Conservation (phyloP, 2,329 filamentous ascomycete genomes). For the Pseudovirgaria hyperparasitica region DNA sequence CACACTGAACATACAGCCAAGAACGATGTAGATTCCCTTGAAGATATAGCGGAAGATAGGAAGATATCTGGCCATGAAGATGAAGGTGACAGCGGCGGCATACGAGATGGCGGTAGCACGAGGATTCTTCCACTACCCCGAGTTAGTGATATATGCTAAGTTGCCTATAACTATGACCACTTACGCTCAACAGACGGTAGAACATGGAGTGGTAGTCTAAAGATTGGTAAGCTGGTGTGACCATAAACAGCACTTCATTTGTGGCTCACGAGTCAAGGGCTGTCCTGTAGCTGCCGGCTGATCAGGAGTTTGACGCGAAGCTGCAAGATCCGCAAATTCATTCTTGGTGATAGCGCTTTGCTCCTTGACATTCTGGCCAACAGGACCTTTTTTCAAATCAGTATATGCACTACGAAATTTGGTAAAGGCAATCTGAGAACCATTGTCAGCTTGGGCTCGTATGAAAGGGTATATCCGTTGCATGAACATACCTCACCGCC, state of each 20-base stretch:
- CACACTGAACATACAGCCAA: constrained; percentile 37
- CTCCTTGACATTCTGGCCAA: constrained; percentile 43
- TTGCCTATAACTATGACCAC: constrained; percentile 10
- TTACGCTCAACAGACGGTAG: constrained; percentile 50
- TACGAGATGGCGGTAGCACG: constrained; percentile 51
- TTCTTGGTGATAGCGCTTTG: constrained; percentile 42
- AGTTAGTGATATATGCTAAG: constrained; percentile 8
- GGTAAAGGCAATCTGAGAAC: constrained; percentile 9
- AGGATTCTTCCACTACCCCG: constrained; percentile 49
- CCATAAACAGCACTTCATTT: not conserved
- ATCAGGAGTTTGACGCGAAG: constrained; percentile 39
- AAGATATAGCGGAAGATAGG: constrained; percentile 49
- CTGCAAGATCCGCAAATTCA: constrained; percentile 46
- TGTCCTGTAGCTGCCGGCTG: constrained; percentile 46
- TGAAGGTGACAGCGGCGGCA: constrained; percentile 41
- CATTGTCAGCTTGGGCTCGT: constrained; percentile 11
- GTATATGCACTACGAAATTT: constrained; percentile 9
- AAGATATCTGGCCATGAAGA: constrained; percentile 51
- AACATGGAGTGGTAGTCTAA: constrained; percentile 53
- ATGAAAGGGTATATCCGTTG: constrained; percentile 2
- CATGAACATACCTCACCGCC: constrained; percentile 29
- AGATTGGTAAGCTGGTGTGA: constrained; percentile 4
- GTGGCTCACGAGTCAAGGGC: constrained; percentile 44
- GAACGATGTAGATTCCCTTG: constrained; percentile 44
- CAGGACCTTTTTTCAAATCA: constrained; percentile 34